phyloP scores from a whole-genome alignment of 2,329 filamentous ascomycete genomes.

The Sporothrix curviconia region DNA sequence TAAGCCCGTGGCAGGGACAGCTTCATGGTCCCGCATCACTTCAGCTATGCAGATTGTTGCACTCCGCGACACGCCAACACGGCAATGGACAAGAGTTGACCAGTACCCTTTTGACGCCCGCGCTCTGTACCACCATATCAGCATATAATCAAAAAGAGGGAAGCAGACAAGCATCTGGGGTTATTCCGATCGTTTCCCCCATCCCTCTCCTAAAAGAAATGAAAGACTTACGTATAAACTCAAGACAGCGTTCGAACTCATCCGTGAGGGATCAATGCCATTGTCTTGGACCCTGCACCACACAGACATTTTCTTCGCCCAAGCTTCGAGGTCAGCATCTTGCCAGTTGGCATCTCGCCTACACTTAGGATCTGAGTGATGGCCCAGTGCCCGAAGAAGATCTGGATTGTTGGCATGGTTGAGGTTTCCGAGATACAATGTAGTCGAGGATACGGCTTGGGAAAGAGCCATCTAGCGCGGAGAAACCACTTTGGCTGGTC shows the following conservation, averaged over 20 bases:
- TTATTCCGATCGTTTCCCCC: too few species aligned
- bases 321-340: slow-evolving; percentile 60
- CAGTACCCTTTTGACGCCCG: slow-evolving; percentile 67
- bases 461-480: slow-evolving; percentile 78
- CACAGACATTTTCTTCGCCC: slow-evolving; percentile 71
- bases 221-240: slow-evolving; percentile 73
- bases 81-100: slow-evolving; percentile 86
- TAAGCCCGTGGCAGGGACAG: slow-evolving; percentile 89
- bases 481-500: slow-evolving; percentile 73
- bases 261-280: slow-evolving; percentile 86
- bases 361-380: slow-evolving; percentile 87
- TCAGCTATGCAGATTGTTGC: slow-evolving; percentile 99
- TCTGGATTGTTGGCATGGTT: slow-evolving; percentile 91
- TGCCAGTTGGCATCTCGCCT: slow-evolving; percentile 84
- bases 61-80: slow-evolving; percentile 89
- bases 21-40: slow-evolving; percentile 73
- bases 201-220: too few species aligned
- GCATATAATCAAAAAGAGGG: too few species aligned
- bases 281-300: slow-evolving; percentile 90
- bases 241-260: slow-evolving; percentile 77
- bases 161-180: too few species aligned
- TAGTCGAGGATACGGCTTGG: slow-evolving; percentile 86
- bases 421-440: slow-evolving; percentile 89
- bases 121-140: too few species aligned
- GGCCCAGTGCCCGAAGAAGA: slow-evolving; percentile 66